Base-by-base conservation (phyloP, 768 basidiomycete species). In the Gyrodon lividus region DNA sequence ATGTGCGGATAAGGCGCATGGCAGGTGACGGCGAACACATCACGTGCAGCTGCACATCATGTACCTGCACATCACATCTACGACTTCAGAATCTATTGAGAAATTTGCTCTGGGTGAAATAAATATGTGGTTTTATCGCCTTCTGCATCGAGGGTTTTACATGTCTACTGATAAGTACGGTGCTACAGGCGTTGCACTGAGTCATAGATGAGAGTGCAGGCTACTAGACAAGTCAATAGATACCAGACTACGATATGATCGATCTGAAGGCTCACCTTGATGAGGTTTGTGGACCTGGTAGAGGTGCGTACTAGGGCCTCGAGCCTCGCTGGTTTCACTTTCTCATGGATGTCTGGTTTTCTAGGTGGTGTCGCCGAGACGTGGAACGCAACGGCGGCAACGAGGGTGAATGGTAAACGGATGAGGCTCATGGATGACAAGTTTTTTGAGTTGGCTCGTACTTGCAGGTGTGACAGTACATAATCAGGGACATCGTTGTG, bases 311-410 rank as follows among this genome's bases (percentile, higher is more conserved):
- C 8, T 9, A 37, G 35, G 17, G 17, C 17, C 16, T 37, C 35
- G 8, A 37, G n/a, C 35, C 12, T n/a, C 16, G n/a, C 16, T 6
- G 35, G 10, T 43, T 16, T 66, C 19, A 64, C 62, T 51, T 75
- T 74, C 28, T 66, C 65, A 38, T 58, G 54, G 4, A 57, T 42
- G 22, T 72, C 71, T 24, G 74, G 75, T 14, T 75, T 72, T 40
- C 74, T 67, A 20, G 74, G 81, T 35, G 80, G 76, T 2, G 80
- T 80, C 30, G 72, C 65, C 19, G 76, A 70, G 24, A 71, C 62
- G 26, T 78, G 77, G 14, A 80, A 60, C 23, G 74, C 76, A 42
- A 74, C 48, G 59, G 75, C 74, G 16, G 75, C 70, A 16, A 72
- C 63, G 33, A 79, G 58, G 39, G 75, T 69, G 60, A 73, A 73